A percentile compares a stretch with the other conserved stretches of the same genome.
Evolutionary conservation across 805 yeast species (phyloP).

Genomic region (Metschnikowia kunwiensis): DNA sequence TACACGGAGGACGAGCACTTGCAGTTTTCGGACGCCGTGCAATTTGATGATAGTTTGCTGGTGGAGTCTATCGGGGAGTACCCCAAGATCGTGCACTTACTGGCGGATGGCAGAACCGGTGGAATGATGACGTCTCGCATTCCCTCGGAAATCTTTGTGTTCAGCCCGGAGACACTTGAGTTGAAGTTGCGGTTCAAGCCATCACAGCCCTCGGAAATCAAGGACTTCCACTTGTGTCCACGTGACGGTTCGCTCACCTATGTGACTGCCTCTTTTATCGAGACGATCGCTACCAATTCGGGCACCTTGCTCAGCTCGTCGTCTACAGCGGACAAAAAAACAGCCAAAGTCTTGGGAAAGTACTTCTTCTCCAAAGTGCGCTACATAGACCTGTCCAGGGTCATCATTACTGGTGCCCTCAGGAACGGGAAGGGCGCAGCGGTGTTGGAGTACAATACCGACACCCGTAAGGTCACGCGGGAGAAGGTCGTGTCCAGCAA

Average conservation of each 20-base stretch:
- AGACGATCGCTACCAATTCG: conserved; percentile 48
- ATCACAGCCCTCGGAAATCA: conserved; percentile 46
- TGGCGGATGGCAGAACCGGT: conserved; percentile 59
- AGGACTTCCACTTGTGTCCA: conserved; percentile 66
- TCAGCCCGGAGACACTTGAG: conserved; percentile 54
- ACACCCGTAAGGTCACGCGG: conserved; percentile 40
- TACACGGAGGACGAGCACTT: conserved; percentile 56
- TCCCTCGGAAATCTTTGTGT: conserved; percentile 62
- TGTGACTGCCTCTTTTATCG: conserved; percentile 53
- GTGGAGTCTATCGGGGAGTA: conserved; percentile 47
- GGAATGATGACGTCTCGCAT: conserved; percentile 65
- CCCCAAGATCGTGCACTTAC: conserved; percentile 57
- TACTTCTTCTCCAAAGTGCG: conserved; percentile 42
- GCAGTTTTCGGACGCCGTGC: conserved; percentile 58
- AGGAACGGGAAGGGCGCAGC: conserved; percentile 36
- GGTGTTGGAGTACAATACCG: conserved; percentile 43
- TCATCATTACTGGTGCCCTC: conserved; percentile 33
- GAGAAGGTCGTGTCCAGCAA: conserved; percentile 43
- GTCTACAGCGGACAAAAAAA: conserved; percentile 18
- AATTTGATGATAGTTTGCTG: conserved; percentile 46
- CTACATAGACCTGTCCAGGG: conserved; percentile 34
- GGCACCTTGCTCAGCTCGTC: conserved; percentile 36
- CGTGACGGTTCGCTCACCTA: conserved; percentile 53
- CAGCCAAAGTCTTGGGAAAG: conserved; percentile 21
- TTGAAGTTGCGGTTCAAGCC: conserved; percentile 54